Base-by-base conservation (phyloP, 345 rosid species). In the Salix caprea region DNA sequence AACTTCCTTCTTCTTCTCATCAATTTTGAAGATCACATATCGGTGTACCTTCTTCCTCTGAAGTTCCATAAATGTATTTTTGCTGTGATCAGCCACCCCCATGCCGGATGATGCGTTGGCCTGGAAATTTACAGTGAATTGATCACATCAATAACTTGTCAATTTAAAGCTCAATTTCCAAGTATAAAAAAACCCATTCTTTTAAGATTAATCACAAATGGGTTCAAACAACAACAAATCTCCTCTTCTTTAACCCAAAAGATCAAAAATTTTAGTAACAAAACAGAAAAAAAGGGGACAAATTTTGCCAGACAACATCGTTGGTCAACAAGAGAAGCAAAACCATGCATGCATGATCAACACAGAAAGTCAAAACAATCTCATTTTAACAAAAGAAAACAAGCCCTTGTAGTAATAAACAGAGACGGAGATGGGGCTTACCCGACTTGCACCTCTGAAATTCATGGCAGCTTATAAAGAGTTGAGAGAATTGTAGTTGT, bases 51-150 rank as follows among this genome's bases (percentile, higher is more conserved):
- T 91, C 82, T 90, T 91, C 84, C 95, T 85, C 79, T 92, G 83
- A 76, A 92, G 88, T 80, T 94, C 97, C 64, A 72, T 71, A 72
- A 82, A 94, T 7, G 90, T 78, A 67, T 81, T 79, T 37, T 84
- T 87, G 91, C 91, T 89, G 72, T 86, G 83, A 15, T 89, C 94
- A 32, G 89, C 89, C 52, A 91, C 92, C 0, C 93, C 93, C 92
- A 94, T 88, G 52, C 97, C 97, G 3, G 97, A 90, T 12, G 88
- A 78, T 58, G 97, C 93, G 87, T 88, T 94, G 26, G 89, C 86
- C 98, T 94, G 83, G 6, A 81, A 60, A 69, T 68, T 44, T 58
- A 48, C 11, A 30, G 50, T 26, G 69, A 70, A 58, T 23, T 3
- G 28, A 30, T 42, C 48, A 23, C 24, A 42, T 24, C 11, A 26